Conservation (phyloP, 2,329 filamentous ascomycete species). For the Colletotrichum spaethianum region DNA sequence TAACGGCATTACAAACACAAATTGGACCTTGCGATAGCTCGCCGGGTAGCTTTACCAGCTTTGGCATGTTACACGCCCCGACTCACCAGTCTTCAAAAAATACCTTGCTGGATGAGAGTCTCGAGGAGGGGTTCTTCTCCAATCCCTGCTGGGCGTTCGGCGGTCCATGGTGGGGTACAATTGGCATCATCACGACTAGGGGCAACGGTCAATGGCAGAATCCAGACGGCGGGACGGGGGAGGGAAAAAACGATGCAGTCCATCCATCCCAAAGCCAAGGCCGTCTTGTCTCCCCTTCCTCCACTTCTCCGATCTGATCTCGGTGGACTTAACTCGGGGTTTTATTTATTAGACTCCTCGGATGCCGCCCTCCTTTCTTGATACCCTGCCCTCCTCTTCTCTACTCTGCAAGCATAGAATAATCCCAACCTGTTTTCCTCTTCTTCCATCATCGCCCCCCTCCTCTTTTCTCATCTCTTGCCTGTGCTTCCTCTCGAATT, state of each 20-base stretch:
- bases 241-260: background rate
- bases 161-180: constrained; percentile 31
- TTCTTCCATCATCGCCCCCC: background rate
- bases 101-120: constrained; percentile 9
- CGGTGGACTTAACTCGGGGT: constrained; percentile 41
- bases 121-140: constrained; percentile 7
- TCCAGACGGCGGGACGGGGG: background rate
- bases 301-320: constrained; percentile 41
- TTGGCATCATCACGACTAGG: constrained; percentile 36
- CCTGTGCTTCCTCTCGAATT: constrained; percentile 2
- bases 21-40: constrained; percentile 17
- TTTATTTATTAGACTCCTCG: constrained; percentile 39
- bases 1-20: constrained; percentile 10
- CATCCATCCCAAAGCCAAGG: constrained; percentile 25
- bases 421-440: constrained; percentile 18
- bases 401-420: constrained; percentile 31
- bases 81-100: background rate
- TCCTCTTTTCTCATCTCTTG: constrained; percentile 1
- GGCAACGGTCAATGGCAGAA: constrained; percentile 38
- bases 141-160: constrained; percentile 7
- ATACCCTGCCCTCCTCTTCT: constrained; percentile 30
- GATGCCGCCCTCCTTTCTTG: constrained; percentile 25
- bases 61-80: constrained; percentile 28
- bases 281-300: constrained; percentile 23
- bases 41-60: constrained; percentile 22